Evolutionary conservation across 1,284 basidiomycete species (phyloP), one percentile per base, ranked within the genome.

Genomic region (Cryptococcus depauperatus): DNA sequence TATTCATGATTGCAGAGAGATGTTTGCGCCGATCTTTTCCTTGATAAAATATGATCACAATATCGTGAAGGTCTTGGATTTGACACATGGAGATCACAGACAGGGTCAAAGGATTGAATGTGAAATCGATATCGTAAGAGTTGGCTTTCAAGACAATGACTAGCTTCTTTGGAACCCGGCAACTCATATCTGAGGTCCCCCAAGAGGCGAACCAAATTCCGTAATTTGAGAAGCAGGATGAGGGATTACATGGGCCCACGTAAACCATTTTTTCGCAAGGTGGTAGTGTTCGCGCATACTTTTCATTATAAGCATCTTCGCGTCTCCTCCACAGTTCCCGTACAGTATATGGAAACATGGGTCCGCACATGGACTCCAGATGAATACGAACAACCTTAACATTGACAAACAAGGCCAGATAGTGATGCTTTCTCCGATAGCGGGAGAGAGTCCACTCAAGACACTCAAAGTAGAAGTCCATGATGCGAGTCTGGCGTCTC

Each of bases 371-470:
- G 13, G 27, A 29, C 7, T 41, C 39, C n/a, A 41, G 39, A 28
- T 41, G 39, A 16, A 41, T 28, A 11, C 39, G 26, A 28, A 41
- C 18, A 5, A 30, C 39, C 25, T 28, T 30, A 28, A 41, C 25
- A 16, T 41, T 26, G n/a, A 18, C 2, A 28, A 41, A 41, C 14
- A 28, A 18, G 9, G 28, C 39, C 14, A 28, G 39, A 19, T 18
- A 41, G 18, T 28, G 39, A 18, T 41, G 39, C n/a, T 41, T 28
- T 8, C 39, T 26, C 14, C 39, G 39, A 30, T 41, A 41, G 11
- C 28, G 39, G 27, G 39, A n/a, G n/a, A 41, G 39, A 7, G 39
- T 18, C 39, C 39, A 41, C 11, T n/a, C 26, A 19, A 41, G 30
- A 18, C 30, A 18, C 14, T 22, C 18, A 41, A 41, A 41, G 27